Evolutionary conservation across 495 filamentous ascomycete species (phyloP).

Genomic region (Monascus purpureus): DNA sequence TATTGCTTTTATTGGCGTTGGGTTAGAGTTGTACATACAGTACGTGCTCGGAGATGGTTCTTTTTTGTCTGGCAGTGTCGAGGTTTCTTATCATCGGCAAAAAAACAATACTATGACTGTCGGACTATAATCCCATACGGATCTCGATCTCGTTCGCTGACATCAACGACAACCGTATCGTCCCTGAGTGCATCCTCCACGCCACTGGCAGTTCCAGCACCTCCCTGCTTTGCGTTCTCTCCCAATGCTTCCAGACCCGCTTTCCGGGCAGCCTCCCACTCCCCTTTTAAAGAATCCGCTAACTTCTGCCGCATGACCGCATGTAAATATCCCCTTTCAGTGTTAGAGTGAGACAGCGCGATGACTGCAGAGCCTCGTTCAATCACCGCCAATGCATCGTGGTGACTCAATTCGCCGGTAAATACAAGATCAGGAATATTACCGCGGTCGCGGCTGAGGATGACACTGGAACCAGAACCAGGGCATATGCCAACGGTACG

Average conservation of each 20-base stretch:
- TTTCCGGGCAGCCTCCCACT: slow-evolving; percentile 34
- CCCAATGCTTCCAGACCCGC: slow-evolving; percentile 19
- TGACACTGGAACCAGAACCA: slow-evolving; percentile 62
- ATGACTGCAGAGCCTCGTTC: slow-evolving; percentile 82
- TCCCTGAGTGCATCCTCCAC: slow-evolving; percentile 34
- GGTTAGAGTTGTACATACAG: too few species aligned
- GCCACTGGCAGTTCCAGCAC: slow-evolving; percentile 12
- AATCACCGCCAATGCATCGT: slow-evolving; percentile 72
- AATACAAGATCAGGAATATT: slow-evolving; percentile 61
- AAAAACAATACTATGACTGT: slow-evolving; percentile 27
- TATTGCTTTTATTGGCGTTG: too few species aligned
- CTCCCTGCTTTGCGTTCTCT: slow-evolving; percentile 12
- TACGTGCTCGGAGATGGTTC: too few species aligned
- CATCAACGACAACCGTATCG: slow-evolving; percentile 44
- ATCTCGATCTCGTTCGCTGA: slow-evolving; percentile 72
- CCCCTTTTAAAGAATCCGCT: slow-evolving; percentile 34
- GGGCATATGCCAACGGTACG: slow-evolving; percentile 60
- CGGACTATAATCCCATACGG: slow-evolving; percentile 54
- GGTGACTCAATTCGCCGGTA: slow-evolving; percentile 88
- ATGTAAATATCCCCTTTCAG: slow-evolving; percentile 66
- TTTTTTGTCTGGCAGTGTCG: neutral
- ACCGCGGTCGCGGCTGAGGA: slow-evolving; percentile 45
- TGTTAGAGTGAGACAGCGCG: slow-evolving; percentile 81
- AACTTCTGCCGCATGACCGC: slow-evolving; percentile 56
- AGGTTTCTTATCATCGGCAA: too few species aligned